Percentiles rank a stretch among this genome's conserved stretches.
Conservation (phyloP, 441 rosid genomes). For the Jatropha podagrica region DNA sequence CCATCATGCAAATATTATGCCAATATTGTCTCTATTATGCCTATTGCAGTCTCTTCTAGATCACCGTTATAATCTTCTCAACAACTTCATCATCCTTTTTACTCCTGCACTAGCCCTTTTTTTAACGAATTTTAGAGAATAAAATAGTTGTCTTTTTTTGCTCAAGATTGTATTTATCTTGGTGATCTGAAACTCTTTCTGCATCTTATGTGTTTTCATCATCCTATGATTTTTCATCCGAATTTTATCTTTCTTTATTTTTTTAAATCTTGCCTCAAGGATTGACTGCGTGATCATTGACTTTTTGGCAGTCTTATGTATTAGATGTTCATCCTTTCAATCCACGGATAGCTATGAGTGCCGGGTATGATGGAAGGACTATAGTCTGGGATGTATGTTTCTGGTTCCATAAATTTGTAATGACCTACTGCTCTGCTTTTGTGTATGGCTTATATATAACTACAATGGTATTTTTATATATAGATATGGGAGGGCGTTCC, state of each 20-base stretch:
- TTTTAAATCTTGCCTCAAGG: conserved; percentile 5
- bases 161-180: neutral
- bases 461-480: conserved; percentile 24
- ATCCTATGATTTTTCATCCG: conserved; percentile 2
- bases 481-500: conserved; percentile 99
- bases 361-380: conserved; percentile 97
- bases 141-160: conserved; percentile 1
- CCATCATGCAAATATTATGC: conserved; percentile 1
- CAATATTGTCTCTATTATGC: conserved; percentile 4
- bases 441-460: conserved; percentile 24
- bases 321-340: conserved; percentile 99
- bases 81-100: conserved; percentile 7
- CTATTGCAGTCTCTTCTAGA: conserved; percentile 15
- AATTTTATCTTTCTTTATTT: conserved; percentile 9
- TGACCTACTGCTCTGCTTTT: conserved; percentile 16
- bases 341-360: conserved; percentile 99
- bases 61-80: conserved; percentile 7
- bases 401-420: conserved; percentile 19
- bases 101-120: conserved; percentile 9
- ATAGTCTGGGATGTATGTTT: conserved; percentile 99
- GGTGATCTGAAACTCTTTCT: neutral
- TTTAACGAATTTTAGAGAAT: neutral
- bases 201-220: neutral
- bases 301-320: conserved; percentile 85
- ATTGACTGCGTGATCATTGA: conserved; percentile 28